These are phyloP conservation scores for Chenopodium quinoa DNA, from an alignment of 148 eudicot genomes.

Conservation along the genomic window DNA sequence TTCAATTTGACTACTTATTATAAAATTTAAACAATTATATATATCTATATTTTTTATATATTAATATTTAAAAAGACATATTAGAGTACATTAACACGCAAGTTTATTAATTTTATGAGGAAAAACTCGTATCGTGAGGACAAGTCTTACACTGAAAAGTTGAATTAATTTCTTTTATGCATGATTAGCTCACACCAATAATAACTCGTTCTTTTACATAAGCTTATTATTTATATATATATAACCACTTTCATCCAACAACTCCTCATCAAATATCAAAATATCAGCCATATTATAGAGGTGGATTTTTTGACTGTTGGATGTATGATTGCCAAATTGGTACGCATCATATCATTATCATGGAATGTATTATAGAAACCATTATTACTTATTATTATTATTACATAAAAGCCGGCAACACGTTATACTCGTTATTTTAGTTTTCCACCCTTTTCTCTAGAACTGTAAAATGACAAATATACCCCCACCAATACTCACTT, in stretches of 20 bases:
- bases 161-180: no score
- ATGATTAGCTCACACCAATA: no score
- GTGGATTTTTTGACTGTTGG: not conserved
- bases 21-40: no score
- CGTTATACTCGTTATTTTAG: not conserved
- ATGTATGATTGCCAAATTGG: constrained; percentile 2
- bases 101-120: no score
- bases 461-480: not conserved
- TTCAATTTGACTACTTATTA: no score
- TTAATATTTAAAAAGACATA: no score
- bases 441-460: not conserved
- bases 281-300: not conserved
- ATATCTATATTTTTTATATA: no score
- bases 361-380: not conserved
- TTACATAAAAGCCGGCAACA: not conserved
- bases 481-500: not conserved
- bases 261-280: not conserved
- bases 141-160: no score
- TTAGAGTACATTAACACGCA: no score
- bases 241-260: not conserved
- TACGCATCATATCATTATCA: constrained; percentile 1
- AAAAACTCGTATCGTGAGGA: no score
- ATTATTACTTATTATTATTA: not conserved
- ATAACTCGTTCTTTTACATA: no score
- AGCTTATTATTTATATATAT: no score